These are phyloP conservation scores for Neopestalotiopsis clavispora DNA, from an alignment of 2,329 filamentous ascomycete species.

Conservation along the genomic window DNA sequence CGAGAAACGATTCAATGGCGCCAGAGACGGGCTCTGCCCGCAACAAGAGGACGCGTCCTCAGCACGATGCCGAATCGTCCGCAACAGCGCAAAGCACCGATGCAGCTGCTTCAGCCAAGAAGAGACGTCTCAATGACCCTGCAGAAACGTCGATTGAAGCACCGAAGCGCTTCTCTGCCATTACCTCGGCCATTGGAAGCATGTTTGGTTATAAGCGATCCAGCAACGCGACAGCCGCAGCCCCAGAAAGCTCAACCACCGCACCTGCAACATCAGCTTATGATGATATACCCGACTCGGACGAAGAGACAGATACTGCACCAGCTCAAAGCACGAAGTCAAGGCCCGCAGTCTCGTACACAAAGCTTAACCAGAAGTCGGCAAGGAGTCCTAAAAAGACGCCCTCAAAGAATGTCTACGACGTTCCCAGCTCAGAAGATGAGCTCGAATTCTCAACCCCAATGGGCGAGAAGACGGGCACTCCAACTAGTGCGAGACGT, in stretches of 20 bases:
- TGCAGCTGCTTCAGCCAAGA: conserved; percentile 3
- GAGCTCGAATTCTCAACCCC: conserved; percentile 22
- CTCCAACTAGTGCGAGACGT: conserved; percentile 20
- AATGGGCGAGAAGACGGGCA: conserved; percentile 17
- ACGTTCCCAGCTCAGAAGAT: conserved; percentile 35
- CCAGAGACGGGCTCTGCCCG: conserved; percentile 12
- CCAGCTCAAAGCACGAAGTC: background rate
- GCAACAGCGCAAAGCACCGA: background rate
- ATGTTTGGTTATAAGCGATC: conserved; percentile 9
- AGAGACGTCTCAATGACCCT: conserved; percentile 16
- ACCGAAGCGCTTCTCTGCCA: conserved; percentile 10
- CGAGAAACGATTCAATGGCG: conserved; percentile 14
- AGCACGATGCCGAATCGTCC: conserved; percentile 10
- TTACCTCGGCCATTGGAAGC: conserved; percentile 14
- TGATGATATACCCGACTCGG: conserved; percentile 6
- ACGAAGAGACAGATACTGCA: background rate
- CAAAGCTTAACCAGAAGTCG: conserved; percentile 28
- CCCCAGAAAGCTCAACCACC: background rate
- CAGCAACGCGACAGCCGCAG: conserved; percentile 1
- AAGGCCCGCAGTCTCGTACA: conserved; percentile 25
- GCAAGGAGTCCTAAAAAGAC: conserved; percentile 15
- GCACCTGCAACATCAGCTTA: background rate
- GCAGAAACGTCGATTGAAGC: background rate
- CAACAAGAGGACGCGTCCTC: conserved; percentile 16
- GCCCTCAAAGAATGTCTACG: conserved; percentile 28